Base-by-base conservation (phyloP, 2,329 filamentous ascomycete genomes). In the Fusarium caatingaense region DNA sequence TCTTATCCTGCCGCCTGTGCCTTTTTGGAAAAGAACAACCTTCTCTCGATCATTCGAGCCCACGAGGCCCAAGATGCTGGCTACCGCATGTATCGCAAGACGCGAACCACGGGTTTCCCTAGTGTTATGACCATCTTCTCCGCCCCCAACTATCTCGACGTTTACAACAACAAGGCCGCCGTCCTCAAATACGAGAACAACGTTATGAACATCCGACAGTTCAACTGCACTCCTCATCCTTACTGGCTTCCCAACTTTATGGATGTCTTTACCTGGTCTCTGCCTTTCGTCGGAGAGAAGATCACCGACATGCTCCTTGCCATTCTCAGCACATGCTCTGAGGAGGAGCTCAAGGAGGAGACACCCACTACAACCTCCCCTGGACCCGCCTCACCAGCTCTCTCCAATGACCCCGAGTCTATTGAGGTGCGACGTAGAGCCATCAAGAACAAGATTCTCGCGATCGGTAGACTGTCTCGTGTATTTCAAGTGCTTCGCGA, bases 61-160 rank as follows among this genome's bases (percentile, higher is more conserved):
- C 96, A 99, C 85, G 96, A 99, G 82, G 96, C 96, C 41, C 96
- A 99, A 85, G 96, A 99, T 83, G 96, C 96, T 40, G 96, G 96
- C 21, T 99, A 99, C 82, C 89, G 96, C 79, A 99, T 99, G 96
- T 99, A 99, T 82, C 90, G 96, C 74, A 99, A 99, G 87, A 99
- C 96, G 27, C 89, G 95, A 69, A 98, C 96, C 2, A 99, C 96
- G 21, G 96, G 96, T 4, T 99, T 99, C 84, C 96, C 96, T 23
- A 98, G 94, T 83, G 96, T 99, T 69, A 99, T 99, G 96, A 99
- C 96, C 74, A 99, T 99, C 77, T 99, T 99, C 87, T 98, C 95
- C 46, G 96, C 96, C 3, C 96, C 96, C 40, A 99, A 99, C 82
- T 99, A 99, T 79, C 89, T 99, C 69, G 96, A 99, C 77, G 94